Base-by-base conservation (phyloP, 345 rosid genomes). In the Rubroshorea leprosula region DNA sequence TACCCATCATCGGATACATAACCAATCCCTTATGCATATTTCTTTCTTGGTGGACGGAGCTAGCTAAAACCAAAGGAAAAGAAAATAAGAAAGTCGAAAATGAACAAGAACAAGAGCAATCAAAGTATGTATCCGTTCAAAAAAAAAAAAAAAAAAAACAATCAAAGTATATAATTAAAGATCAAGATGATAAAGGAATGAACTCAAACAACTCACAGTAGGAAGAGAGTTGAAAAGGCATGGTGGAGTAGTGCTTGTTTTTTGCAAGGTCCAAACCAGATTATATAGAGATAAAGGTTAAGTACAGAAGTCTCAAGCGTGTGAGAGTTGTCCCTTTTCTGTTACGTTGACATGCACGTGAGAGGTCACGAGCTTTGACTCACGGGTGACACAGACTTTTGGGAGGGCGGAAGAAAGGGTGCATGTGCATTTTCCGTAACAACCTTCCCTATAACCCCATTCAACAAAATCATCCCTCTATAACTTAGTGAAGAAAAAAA, bases 311-410 rank as follows among this genome's bases (percentile, higher is more conserved):
- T 46, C 17, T 46, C 20, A 46, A 46, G 9, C 50, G 50, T 46
- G 50, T n/a, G 50, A 46, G 7, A 17, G 2, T 48, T 46, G 20
- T 14, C 41, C 43, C 15, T 15, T 9, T 19, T 23, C 69, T 31
- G 62, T 62, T 31, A 22, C 52, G 56, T 23, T 43, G 51, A 63
- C 80, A 44, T 64, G 71, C n/a, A n/a, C n/a, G n/a, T n/a, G n/a
- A n/a, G n/a, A n/a, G n/a, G n/a, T 54, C 74, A 29, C 61, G 52
- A 23, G 57, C 20, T 72, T 75, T 72, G 80, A 78, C 83, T 58
- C 39, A 25, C 66, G 27, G 80, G 66, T 75, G 65, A 68, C 45
- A 66, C 55, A 23, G 6, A 20, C 6, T 3, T 29, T 13, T 7
- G 1, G 19, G 22, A 31, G n/a, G n/a, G n/a, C n/a, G n/a, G n/a